phyloP scores from a whole-genome alignment of 1,284 basidiomycete species.

The Ustilago cynodontis region DNA sequence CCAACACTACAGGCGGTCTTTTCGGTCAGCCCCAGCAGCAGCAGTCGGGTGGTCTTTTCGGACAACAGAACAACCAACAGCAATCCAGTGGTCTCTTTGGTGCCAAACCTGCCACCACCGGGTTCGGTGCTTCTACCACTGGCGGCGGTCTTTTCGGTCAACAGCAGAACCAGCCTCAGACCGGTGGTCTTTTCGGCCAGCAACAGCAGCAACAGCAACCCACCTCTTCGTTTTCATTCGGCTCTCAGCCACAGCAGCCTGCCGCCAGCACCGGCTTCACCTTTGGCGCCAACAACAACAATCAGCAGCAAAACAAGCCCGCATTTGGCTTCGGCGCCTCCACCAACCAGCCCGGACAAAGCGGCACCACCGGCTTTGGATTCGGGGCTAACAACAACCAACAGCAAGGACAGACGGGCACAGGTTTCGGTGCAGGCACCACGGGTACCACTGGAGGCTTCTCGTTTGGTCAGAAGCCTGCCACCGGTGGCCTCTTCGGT shows the following conservation, averaged over 20 bases:
- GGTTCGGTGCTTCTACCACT: conserved; percentile 51
- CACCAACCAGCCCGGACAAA: conserved; percentile 43
- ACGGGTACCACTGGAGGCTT: conserved; percentile 48
- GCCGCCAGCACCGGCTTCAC: conserved; percentile 53
- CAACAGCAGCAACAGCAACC: conserved; percentile 56
- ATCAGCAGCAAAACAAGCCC: conserved; percentile 53
- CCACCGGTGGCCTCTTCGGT: conserved; percentile 74
- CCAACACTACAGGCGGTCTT: conserved; percentile 43
- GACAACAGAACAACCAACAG: conserved; percentile 68
- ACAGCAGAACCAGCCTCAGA: conserved; percentile 56
- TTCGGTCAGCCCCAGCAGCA: conserved; percentile 60
- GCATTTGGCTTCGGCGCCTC: conserved; percentile 58
- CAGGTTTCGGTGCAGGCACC: conserved; percentile 48
- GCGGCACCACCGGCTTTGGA: conserved; percentile 46
- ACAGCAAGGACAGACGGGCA: conserved; percentile 29
- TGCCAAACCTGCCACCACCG: conserved; percentile 53
- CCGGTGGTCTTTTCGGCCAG: conserved; percentile 65
- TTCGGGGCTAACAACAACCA: conserved; percentile 50
- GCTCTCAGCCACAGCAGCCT: conserved; percentile 66
- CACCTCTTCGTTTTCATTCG: conserved; percentile 59
- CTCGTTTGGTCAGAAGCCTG: conserved; percentile 57
- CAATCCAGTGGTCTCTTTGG: conserved; percentile 70
- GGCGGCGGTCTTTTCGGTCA: conserved; percentile 67
- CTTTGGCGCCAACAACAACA: conserved; percentile 50
- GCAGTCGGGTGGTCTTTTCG: conserved; percentile 67